Evolutionary conservation across 179 eudicot species (phyloP), one percentile per base, ranked within the genome.

Genomic region (Spinacia oleracea): DNA sequence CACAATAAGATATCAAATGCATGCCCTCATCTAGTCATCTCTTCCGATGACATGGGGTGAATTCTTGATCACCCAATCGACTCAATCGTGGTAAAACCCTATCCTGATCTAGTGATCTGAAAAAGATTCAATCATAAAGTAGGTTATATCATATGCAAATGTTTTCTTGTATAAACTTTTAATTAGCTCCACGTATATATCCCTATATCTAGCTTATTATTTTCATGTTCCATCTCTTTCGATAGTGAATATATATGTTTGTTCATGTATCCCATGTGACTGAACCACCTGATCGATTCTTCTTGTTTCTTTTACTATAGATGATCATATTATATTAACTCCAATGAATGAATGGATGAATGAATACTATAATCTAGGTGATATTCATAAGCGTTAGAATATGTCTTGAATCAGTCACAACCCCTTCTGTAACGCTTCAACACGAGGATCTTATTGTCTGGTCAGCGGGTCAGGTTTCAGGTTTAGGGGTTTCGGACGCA

Each of bases 21-120:
- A 9, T n/a, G n/a, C n/a, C n/a, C n/a, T n/a, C n/a, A n/a, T n/a
- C n/a, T n/a, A n/a, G n/a, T n/a, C n/a, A n/a, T n/a, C 5, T 70
- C 42, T 68, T 69, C 73, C 73, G 0, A 69, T 69, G 32, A 71
- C 20, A 50, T 50, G 60, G 56, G 75, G 58, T 71, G 60, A 29
- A 71, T 71, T 71, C 23, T 29, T 32, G 42, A 48, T 50, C 75
- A 71, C 75, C 75, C 75, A 71, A 71, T 71, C 27, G 43, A 5
- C 31, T 73, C 12, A 9, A 15, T 45, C 2, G 18, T 55, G 1
- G 9, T 34, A 35, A 35, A 34, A 73, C 31, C 23, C 35, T 73
- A 73, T 21, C 23, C n/a, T 45, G 50, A 11, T 70, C 74, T 46
- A 53, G n/a, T n/a, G n/a, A n/a, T n/a, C n/a, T n/a, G n/a, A n/a